phyloP scores from a whole-genome alignment of 768 basidiomycete species.

The Dacryopinax primogenitus region DNA sequence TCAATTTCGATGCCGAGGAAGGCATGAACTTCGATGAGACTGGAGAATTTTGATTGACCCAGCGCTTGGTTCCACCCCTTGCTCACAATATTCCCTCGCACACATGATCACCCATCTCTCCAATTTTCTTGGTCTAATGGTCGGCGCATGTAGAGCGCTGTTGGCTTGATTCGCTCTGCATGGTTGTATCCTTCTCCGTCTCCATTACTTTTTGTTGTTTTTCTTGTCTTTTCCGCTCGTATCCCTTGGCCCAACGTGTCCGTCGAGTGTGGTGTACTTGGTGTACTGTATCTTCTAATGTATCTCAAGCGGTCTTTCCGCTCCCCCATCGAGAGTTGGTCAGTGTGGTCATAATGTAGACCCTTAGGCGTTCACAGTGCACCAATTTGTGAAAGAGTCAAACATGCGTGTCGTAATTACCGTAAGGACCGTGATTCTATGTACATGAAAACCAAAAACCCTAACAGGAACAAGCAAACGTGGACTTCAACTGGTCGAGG shows the following conservation, averaged over 20 bases:
- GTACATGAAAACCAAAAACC: slow-evolving; percentile 1
- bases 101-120: background rate
- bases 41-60: background rate
- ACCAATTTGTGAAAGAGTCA: background rate
- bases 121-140: slow-evolving; percentile 7
- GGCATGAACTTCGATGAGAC: background rate
- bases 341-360: too few relatives aligned
- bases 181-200: background rate
- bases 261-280: background rate
- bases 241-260: slow-evolving; percentile 6
- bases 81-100: background rate
- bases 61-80: background rate
- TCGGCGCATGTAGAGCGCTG: background rate
- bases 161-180: background rate
- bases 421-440: slow-evolving; percentile 5
- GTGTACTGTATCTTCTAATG: slow-evolving; percentile 6
- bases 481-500: background rate
- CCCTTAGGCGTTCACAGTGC: background rate
- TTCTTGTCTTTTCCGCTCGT: background rate
- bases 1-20: background rate
- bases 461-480: background rate
- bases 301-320: background rate
- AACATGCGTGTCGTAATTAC: background rate
- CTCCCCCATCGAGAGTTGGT: background rate
- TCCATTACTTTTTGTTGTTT: background rate